These are phyloP conservation scores for Phytopythium oedochilum DNA, from an alignment of 352 stramenopile genomes.

Conservation along the genomic window DNA sequence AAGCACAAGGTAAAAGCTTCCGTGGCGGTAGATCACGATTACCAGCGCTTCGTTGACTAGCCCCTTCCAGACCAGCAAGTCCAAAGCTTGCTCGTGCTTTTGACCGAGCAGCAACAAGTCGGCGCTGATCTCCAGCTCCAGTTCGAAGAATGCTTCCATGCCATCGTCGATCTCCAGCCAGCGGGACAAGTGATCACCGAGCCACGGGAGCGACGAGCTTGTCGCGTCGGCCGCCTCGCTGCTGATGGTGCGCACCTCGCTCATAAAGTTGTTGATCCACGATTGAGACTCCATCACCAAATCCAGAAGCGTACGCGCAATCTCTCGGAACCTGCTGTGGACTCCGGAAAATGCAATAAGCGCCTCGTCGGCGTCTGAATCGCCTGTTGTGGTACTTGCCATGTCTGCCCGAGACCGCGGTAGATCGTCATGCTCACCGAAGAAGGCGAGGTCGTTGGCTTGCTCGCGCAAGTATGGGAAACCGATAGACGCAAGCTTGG, in stretches of 20 bases:
- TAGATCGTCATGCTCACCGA: conserved; percentile 26
- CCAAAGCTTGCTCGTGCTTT: conserved; percentile 14
- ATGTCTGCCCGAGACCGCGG: not conserved
- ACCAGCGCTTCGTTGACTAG: conserved; percentile 50
- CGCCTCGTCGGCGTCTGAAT: not conserved
- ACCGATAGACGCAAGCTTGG: conserved; percentile 22
- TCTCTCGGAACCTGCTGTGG: conserved; percentile 19
- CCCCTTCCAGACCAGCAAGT: conserved; percentile 56
- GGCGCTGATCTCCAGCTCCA: conserved; percentile 26
- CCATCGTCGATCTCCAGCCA: conserved; percentile 50
- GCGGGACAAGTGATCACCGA: conserved; percentile 33
- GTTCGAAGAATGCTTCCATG: conserved; percentile 55
- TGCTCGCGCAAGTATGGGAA: conserved; percentile 45
- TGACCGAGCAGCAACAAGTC: not conserved
- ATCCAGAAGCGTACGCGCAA: conserved; percentile 28
- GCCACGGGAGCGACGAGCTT: conserved; percentile 16
- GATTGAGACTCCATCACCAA: conserved; percentile 42
- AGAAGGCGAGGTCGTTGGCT: conserved; percentile 32
- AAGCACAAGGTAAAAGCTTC: conserved; percentile 50
- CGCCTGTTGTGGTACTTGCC: not conserved
- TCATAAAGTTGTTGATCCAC: conserved; percentile 51
- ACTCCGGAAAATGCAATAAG: conserved; percentile 12
- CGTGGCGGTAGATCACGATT: conserved; percentile 40
- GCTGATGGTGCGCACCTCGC: conserved; percentile 34
- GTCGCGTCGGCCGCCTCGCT: conserved; percentile 7